Evolutionary conservation across 805 yeast genomes (phyloP), one percentile per base, ranked within the genome.

Genomic region (Zygotorulaspora florentina): DNA sequence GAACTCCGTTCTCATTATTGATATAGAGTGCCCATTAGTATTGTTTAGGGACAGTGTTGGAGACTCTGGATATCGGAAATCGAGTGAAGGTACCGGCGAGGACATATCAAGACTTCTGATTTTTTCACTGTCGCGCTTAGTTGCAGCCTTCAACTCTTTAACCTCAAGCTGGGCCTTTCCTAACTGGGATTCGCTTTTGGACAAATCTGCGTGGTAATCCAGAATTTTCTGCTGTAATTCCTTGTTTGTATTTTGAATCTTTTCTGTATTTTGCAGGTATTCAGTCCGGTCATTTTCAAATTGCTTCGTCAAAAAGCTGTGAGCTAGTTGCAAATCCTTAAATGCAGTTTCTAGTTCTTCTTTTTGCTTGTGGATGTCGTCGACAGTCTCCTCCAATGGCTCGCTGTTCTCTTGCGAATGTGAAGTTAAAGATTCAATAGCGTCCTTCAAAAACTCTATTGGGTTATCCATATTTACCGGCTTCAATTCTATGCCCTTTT

Each of bases 321-420:
- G 88, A 2, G 88, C 84, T 58, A 85, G 77, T 52, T 83, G 81
- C 42, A 85, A 68, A 59, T 85, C 93, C 45, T 72, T 75, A 40
- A 85, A 67, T 0, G 89, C 88, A 0, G 84, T 77, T 51, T 72
- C 74, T 55, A 77, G 67, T 16, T 53, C 61, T 11, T 56, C 56
- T 20, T 43, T n/a, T 16, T 49, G 33, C 13, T n/a, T 31, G 18
- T 8, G 23, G 13, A 33, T 34, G 27, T 38, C 28, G 18, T 16
- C 33, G 6, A 34, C 29, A 15, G 54, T 54, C 13, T 39, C 7
- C 9, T 42, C 23, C 37, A 26, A 34, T 33, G 16, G 28, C 34
- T 13, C 11, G 20, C 16, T 16, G 12, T 15, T 18, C 23, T 16
- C 28, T 29, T 2, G 36, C 35, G 36, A 33, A 33, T 33, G 20